A percentile compares a stretch with the other conserved stretches of the same genome.
phyloP scores from a whole-genome alignment of 768 basidiomycete species.

The Mycena vulgaris region DNA sequence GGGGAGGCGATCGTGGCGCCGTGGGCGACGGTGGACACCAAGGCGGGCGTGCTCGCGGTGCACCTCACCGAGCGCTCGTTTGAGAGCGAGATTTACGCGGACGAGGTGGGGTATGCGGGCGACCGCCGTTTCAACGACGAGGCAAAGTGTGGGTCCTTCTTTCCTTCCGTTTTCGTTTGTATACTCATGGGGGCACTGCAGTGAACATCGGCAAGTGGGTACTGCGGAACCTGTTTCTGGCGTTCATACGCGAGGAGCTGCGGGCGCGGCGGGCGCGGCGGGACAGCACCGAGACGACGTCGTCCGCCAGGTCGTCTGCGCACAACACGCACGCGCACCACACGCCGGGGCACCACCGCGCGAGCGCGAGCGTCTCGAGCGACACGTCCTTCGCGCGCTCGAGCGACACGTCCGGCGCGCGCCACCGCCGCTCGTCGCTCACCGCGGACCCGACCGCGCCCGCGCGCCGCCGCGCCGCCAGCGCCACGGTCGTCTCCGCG shows the following conservation, averaged over 20 bases:
- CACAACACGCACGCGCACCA: too few relatives aligned
- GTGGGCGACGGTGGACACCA: conserved; percentile 94
- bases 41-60: conserved; percentile 89
- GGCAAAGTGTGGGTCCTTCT: conserved; percentile 74
- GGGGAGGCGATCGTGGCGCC: conserved; percentile 89
- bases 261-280: conserved; percentile 54
- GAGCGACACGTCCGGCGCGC: conserved; percentile 35
- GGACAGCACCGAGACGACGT: conserved; percentile 46
- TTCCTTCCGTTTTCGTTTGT: conserved; percentile 16
- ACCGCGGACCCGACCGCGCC: conserved; percentile 42
- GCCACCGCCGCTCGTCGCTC: conserved; percentile 43
- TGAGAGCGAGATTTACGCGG: conserved; percentile 95
- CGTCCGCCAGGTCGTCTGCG: conserved; percentile 36
- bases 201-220: conserved; percentile 97
- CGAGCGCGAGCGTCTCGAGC: conserved; percentile 33
- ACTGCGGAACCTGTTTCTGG: conserved; percentile 85
- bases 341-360: conserved; percentile 27
- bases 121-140: conserved; percentile 83
- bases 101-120: conserved; percentile 83
- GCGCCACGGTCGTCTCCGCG: conserved; percentile 70
- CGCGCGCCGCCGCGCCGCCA: conserved; percentile 40
- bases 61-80: conserved; percentile 92
- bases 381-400: conserved; percentile 34
- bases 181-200: conserved; percentile 47
- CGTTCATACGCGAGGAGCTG: conserved; percentile 82